phyloP scores from a whole-genome alignment of 805 yeast genomes.

The Nakazawaea siamensis region DNA sequence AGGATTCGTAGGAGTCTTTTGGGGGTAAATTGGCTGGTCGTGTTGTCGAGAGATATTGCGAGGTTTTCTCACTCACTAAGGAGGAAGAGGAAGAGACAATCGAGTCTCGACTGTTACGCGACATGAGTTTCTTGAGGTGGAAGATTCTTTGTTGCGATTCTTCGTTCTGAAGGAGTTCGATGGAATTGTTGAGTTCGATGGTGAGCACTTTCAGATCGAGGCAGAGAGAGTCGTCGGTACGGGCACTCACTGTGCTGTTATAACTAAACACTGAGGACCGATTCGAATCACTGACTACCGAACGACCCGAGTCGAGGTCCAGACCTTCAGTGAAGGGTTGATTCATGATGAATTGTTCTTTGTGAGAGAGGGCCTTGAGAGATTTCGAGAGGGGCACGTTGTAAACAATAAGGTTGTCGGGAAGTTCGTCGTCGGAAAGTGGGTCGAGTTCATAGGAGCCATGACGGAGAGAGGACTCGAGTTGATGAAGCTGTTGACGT shows the following conservation, averaged over 20 bases:
- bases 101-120: slow-evolving; percentile 12
- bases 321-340: slow-evolving; percentile 7
- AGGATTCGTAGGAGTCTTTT: slow-evolving; percentile 42
- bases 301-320: slow-evolving; percentile 7
- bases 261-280: slow-evolving; percentile 38
- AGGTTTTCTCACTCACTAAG: slow-evolving; percentile 8
- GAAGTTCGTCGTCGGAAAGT: slow-evolving; percentile 44
- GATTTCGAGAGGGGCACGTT: slow-evolving; percentile 62
- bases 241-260: slow-evolving; percentile 16
- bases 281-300: slow-evolving; percentile 30
- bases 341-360: slow-evolving; percentile 23
- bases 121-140: slow-evolving; percentile 9
- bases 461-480: no score
- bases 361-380: slow-evolving; percentile 28
- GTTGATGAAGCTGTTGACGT: slow-evolving; percentile 14
- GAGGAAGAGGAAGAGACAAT: slow-evolving; percentile 6
- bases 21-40: slow-evolving; percentile 66
- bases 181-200: slow-evolving; percentile 21
- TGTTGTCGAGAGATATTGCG: slow-evolving; percentile 33
- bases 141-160: slow-evolving; percentile 28
- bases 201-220: slow-evolving; percentile 28
- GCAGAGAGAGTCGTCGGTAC: slow-evolving; percentile 19
- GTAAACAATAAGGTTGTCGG: slow-evolving; percentile 43
- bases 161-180: slow-evolving; percentile 23
- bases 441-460: slow-evolving; percentile 25